Evolutionary conservation across 2,329 filamentous ascomycete species (phyloP), one percentile per base, ranked within the genome.

Genomic region (Cyphellophora attinorum): DNA sequence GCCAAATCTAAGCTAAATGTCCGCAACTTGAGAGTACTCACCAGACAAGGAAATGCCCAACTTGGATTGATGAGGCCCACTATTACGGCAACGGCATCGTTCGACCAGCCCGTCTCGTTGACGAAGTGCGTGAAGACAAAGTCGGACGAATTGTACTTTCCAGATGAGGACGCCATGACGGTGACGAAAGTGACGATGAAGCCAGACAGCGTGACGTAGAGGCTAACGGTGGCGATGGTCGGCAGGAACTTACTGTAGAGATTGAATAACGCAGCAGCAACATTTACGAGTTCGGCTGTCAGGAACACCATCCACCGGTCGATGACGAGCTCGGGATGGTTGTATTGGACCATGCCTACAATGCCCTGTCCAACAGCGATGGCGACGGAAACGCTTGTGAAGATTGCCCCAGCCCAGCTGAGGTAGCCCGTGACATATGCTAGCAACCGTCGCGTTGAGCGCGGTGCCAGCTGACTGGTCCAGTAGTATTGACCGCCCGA

Each of bases 61-160:
- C n/a, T n/a, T n/a, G n/a, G n/a, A n/a, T n/a, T n/a, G n/a, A n/a
- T n/a, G n/a, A n/a, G n/a, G n/a, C n/a, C n/a, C n/a, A n/a, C n/a
- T n/a, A n/a, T n/a, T n/a, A n/a, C n/a, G n/a, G n/a, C n/a, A n/a
- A n/a, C n/a, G n/a, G 15, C 13, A 12, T 33, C 17, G 18, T 59
- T 50, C 3, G 47, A 35, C 67, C 67, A 71, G 8, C 67, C 67
- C 0, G 67, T 68, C 35, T 62, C 61, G 49, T 72, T 72, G 52
- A 68, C 61, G 44, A 70, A 70, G 25, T 59, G 67, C 1, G 62
- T 60, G 44, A 69, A 72, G 40, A 72, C 68, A 48, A 69, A 70
- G 16, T 58, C 54, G 37, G 63, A 60, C 18, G 57, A 50, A 36
- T 65, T 57, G 11, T 14, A 11, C 40, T 68, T 61, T 1, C 57